phyloP scores from a whole-genome alignment of 2,329 filamentous ascomycete species.

The Aspergillus piperis region DNA sequence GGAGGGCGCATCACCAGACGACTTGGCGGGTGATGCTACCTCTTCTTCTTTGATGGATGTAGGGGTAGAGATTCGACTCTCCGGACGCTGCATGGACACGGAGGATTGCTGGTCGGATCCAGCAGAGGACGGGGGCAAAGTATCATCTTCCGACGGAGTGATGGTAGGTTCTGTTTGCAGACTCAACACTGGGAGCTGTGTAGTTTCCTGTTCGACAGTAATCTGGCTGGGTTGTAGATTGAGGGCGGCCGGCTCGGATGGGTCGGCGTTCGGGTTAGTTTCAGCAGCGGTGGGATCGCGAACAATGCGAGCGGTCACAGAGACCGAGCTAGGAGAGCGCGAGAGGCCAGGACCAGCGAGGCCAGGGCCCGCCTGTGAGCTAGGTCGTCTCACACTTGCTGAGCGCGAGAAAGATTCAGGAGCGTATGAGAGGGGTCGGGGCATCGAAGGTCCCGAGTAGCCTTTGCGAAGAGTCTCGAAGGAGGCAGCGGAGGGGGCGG shows the following conservation, averaged over 20 bases:
- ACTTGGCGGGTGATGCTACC: constrained; percentile 29
- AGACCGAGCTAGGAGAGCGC: constrained; percentile 68
- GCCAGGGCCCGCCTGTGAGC: constrained; percentile 29
- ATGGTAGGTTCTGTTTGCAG: constrained; percentile 21
- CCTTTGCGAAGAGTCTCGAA: constrained; percentile 55
- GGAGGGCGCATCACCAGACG: constrained; percentile 34
- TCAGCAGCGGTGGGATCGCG: constrained; percentile 57
- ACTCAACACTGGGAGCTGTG: constrained; percentile 31
- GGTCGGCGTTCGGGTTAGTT: constrained; percentile 29
- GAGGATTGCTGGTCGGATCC: constrained; percentile 45
- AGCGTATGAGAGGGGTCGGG: constrained; percentile 31
- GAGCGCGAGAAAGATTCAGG: constrained; percentile 33
- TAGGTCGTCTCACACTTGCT: constrained; percentile 33
- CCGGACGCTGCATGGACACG: constrained; percentile 37
- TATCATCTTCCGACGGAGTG: constrained; percentile 35
- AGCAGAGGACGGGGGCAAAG: constrained; percentile 44
- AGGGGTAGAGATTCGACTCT: constrained; percentile 44
- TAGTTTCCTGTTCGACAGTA: constrained; percentile 65
- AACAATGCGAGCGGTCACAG: constrained; percentile 82
- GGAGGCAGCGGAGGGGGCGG: constrained; percentile 54
- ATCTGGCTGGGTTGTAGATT: constrained; percentile 59
- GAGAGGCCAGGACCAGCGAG: constrained; percentile 20
- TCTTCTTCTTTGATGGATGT: constrained; percentile 40
- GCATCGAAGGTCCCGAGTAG: constrained; percentile 25
- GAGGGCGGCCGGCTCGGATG: constrained; percentile 35